A percentile compares a stretch with the other conserved stretches of the same genome.
Evolutionary conservation across 768 basidiomycete genomes (phyloP).

Genomic region (Lactifluus rugatus): DNA sequence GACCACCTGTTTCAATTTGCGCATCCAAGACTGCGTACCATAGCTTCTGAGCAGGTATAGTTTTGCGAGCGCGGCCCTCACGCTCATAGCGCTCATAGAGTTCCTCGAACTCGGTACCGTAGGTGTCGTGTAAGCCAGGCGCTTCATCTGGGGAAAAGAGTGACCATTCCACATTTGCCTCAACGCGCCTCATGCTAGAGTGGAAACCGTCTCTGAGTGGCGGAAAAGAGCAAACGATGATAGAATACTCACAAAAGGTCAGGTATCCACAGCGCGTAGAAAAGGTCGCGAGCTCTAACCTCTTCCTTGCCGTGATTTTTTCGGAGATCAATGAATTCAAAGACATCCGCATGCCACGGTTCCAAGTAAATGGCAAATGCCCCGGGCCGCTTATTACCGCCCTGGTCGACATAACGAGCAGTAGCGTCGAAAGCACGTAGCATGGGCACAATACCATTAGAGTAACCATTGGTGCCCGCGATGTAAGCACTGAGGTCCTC

Average conservation of each 20-base stretch:
- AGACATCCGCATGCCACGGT: constrained; percentile 97
- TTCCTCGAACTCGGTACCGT: constrained; percentile 81
- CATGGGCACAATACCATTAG: constrained; percentile 99
- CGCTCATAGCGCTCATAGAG: constrained; percentile 82
- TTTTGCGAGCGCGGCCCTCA: constrained; percentile 78
- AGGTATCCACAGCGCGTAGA: constrained; percentile 97
- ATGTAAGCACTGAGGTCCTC: constrained; percentile 75
- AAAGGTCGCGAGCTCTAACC: constrained; percentile 89
- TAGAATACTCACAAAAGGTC: constrained; percentile 73
- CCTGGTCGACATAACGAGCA: constrained; percentile 97
- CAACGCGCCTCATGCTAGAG: constrained; percentile 90
- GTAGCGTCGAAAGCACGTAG: constrained; percentile 96
- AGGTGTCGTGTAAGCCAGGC: constrained; percentile 78
- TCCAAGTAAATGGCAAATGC: constrained; percentile 99
- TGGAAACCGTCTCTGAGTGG: neutral
- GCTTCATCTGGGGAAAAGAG: constrained; percentile 98
- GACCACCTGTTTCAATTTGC: constrained; percentile 95
- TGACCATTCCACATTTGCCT: constrained; percentile 82
- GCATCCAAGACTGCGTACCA: constrained; percentile 97
- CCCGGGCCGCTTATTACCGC: constrained; percentile 98
- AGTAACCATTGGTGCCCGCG: constrained; percentile 97
- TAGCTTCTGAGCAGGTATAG: constrained; percentile 89
- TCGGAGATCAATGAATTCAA: constrained; percentile 93
- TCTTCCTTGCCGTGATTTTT: constrained; percentile 99
- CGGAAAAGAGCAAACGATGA: neutral